These are phyloP conservation scores for Aspergillus heteromorphus DNA, from an alignment of 495 filamentous ascomycete genomes.

Conservation along the genomic window DNA sequence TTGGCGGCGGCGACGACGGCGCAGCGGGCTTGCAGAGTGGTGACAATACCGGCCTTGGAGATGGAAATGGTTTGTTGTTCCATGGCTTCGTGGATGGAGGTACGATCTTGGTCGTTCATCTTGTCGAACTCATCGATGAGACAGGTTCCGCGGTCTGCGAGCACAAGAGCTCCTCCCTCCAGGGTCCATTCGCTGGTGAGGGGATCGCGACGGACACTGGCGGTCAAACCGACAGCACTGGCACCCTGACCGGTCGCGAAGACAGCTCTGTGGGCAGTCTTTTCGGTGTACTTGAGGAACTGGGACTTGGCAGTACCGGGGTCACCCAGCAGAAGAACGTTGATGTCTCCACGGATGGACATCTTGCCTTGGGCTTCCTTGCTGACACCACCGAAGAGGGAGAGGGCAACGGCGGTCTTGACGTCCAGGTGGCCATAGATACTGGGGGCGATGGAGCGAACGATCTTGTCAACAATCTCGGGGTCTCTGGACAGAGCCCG, in stretches of 20 bases:
- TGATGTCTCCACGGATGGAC: slow-evolving; percentile 94
- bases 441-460: slow-evolving; percentile 90
- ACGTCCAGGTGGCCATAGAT: slow-evolving; percentile 98
- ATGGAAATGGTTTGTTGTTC: slow-evolving; percentile 99
- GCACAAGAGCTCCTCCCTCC: slow-evolving; percentile 91
- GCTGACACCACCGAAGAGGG: slow-evolving; percentile 90
- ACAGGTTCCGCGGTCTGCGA: slow-evolving; percentile 93
- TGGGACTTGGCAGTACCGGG: slow-evolving; percentile 99
- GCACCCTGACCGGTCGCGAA: slow-evolving; percentile 98
- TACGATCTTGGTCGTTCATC: slow-evolving; percentile 99
- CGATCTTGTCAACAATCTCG: slow-evolving; percentile 88
- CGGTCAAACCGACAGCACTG: slow-evolving; percentile 95
- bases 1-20: slow-evolving; percentile 97
- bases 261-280: slow-evolving; percentile 93
- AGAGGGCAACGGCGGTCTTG: slow-evolving; percentile 93
- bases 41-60: slow-evolving; percentile 98
- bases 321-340: slow-evolving; percentile 93
- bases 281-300: slow-evolving; percentile 95
- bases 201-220: slow-evolving; percentile 91
- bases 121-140: slow-evolving; percentile 99
- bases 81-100: slow-evolving; percentile 99
- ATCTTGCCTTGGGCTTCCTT: slow-evolving; percentile 86
- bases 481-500: slow-evolving; percentile 81
- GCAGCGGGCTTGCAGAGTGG: slow-evolving; percentile 95
- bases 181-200: slow-evolving; percentile 97